Percentiles rank a stretch among this genome's conserved stretches.
These are phyloP conservation scores for Rubia peregrina DNA, from an alignment of 305 asterid genomes.

Conservation along the genomic window DNA sequence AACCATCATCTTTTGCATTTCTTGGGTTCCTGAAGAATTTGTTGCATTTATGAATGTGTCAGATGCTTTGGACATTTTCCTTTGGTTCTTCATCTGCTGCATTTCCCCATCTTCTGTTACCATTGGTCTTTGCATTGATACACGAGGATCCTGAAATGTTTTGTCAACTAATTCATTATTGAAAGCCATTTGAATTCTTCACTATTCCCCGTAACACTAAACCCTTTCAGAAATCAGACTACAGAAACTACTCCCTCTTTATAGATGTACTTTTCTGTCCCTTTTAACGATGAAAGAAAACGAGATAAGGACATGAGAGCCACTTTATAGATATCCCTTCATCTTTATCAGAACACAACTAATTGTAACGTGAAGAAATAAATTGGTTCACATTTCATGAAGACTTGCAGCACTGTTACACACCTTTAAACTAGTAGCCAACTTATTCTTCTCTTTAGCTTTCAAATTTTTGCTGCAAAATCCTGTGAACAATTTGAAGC, in stretches of 20 bases:
- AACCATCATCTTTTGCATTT: neutral
- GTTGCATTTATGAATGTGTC: slow-evolving; percentile 5
- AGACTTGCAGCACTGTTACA: neutral
- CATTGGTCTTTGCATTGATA: slow-evolving; percentile 19
- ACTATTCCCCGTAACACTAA: slow-evolving; percentile 16
- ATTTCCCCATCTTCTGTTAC: slow-evolving; percentile 19
- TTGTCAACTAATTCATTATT: slow-evolving; percentile 4
- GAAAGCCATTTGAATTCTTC: slow-evolving; percentile 6
- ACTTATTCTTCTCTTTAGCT: slow-evolving; percentile 7
- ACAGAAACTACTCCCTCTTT: slow-evolving; percentile 1
- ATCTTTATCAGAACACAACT: neutral
- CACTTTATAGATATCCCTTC: neutral
- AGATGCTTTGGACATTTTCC: slow-evolving; percentile 7
- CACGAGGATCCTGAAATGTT: slow-evolving; percentile 15
- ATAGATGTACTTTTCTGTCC: neutral
- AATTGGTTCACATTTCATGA: neutral
- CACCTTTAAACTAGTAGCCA: slow-evolving; percentile 12
- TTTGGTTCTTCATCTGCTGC: slow-evolving; percentile 10
- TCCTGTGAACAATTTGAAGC: neutral
- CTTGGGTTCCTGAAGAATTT: neutral
- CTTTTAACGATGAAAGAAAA: neutral
- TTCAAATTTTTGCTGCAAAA: slow-evolving; percentile 11
- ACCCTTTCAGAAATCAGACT: slow-evolving; percentile 3
- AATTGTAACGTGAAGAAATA: neutral
- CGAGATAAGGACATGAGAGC: neutral